Base-by-base conservation (phyloP, 129 eudicot genomes). In the Scalesia atractyloides region DNA sequence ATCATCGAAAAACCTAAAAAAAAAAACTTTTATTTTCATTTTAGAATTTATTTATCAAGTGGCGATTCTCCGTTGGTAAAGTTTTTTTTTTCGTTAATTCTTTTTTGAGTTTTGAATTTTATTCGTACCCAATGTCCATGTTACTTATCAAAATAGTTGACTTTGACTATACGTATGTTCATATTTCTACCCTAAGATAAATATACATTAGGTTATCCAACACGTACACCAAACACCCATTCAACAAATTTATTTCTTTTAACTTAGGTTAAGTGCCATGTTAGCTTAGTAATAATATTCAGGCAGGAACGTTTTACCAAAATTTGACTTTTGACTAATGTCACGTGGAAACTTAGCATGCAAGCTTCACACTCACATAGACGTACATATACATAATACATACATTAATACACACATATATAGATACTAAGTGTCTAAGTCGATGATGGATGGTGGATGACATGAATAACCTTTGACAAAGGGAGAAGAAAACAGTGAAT, bases 241-340 rank as follows among this genome's bases (percentile, higher is more conserved):
- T 46, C 13, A 13, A 46, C 50, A 46, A 44, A 46, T 13, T 46
- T 46, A 0, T 8, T 46, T 13, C 49, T 46, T 46, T 46, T 9
- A 30, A 30, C 34, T 30, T 30, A 30, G 34, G 34, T 30, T 30
- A 30, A 2, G 34, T 30, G 34, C 50, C 50, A 8, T 46, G 12
- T 10, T 46, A 8, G 11, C 9, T 44, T 44, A 46, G 50, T 46
- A 46, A 46, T 13, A 46, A 46, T 46, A 46, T 46, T 46, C 14
- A 46, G 15, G 50, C 50, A 46, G 22, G 58, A 14, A 51, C 34
- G 19, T 34, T 7, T 64, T 17, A 64, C 68, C 69, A 64, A 64
- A 64, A 37, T 64, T 64, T 36, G 69, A 64, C 69, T 64, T 64
- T 64, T 64, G 50, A 64, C 69, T 64, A 5, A 49, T 37, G 69